phyloP scores from a whole-genome alignment of 1,139 yeast species.

The Magnusiomyces suaveolens region DNA sequence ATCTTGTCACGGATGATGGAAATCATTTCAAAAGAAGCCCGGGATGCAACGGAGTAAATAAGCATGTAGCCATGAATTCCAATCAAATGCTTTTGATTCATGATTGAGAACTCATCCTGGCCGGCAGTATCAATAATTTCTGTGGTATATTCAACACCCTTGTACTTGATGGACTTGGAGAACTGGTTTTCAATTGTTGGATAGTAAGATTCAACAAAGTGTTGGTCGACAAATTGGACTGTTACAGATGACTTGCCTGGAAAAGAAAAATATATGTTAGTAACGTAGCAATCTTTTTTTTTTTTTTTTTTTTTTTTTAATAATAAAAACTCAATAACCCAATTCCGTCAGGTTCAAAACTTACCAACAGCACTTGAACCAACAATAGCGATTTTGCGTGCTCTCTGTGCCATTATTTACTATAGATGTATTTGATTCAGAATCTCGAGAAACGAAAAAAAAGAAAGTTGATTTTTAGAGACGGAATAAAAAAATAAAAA shows the following conservation, averaged over 20 bases:
- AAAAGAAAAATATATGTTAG: not conserved
- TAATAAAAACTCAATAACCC: not conserved
- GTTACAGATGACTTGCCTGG: conserved; percentile 69
- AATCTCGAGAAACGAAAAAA: not conserved
- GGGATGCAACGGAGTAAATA: conserved; percentile 72
- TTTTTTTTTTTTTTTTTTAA: not conserved
- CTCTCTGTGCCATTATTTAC: conserved; percentile 24
- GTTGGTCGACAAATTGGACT: conserved; percentile 79
- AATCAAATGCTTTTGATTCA: conserved; percentile 72
- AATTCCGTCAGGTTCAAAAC: conserved; percentile 9
- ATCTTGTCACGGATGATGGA: conserved; percentile 77
- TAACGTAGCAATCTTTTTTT: not conserved
- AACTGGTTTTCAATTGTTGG: conserved; percentile 92
- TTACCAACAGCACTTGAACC: conserved; percentile 82
- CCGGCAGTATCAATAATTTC: conserved; percentile 93
- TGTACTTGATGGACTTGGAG: conserved; percentile 57
- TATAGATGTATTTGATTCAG: not conserved
- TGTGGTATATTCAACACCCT: conserved; percentile 69
- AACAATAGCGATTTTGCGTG: conserved; percentile 77
- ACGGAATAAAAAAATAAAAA: no score
- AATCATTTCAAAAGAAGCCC: conserved; percentile 70
- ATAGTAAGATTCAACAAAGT: conserved; percentile 80
- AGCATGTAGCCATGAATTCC: conserved; percentile 81
- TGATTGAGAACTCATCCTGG: conserved; percentile 74
- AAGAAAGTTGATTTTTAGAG: not conserved